These are phyloP conservation scores for Phlebopus sp. DNA, from an alignment of 1,284 basidiomycete genomes.

Conservation along the genomic window DNA sequence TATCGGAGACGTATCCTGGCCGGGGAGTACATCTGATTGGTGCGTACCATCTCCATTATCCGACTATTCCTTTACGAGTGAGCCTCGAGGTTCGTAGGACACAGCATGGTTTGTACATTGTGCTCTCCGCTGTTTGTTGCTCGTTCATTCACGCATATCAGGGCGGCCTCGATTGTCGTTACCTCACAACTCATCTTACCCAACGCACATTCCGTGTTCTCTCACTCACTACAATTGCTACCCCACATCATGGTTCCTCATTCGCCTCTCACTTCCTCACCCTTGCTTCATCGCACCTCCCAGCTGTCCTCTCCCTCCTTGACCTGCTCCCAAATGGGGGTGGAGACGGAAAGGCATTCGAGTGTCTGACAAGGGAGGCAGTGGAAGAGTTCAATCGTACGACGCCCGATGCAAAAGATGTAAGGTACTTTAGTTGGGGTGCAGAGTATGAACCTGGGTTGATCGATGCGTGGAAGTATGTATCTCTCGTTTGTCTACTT, in stretches of 20 bases:
- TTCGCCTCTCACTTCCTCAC: slow-evolving; percentile 92
- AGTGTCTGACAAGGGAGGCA: slow-evolving; percentile 78
- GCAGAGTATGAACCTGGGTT: slow-evolving; percentile 85
- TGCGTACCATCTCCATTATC: slow-evolving; percentile 25
- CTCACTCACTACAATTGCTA: slow-evolving; percentile 89
- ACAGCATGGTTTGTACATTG: slow-evolving; percentile 72
- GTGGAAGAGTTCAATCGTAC: slow-evolving; percentile 89
- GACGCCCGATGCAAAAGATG: slow-evolving; percentile 72
- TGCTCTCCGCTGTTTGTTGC: background rate
- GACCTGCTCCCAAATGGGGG: slow-evolving; percentile 78
- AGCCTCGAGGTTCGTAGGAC: slow-evolving; percentile 44
- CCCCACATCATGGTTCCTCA: slow-evolving; percentile 89
- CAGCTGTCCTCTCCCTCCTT: slow-evolving; percentile 63
- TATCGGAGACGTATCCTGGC: slow-evolving; percentile 78
- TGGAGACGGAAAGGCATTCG: slow-evolving; percentile 89
- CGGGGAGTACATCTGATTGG: slow-evolving; percentile 85
- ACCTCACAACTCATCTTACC: slow-evolving; percentile 73
- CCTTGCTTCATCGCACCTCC: slow-evolving; percentile 68
- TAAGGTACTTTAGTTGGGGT: slow-evolving; percentile 93
- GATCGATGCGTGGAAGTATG: slow-evolving; percentile 83
- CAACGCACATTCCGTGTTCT: slow-evolving; percentile 67
- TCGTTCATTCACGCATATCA: slow-evolving; percentile 29
- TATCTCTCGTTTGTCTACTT: slow-evolving; percentile 4
- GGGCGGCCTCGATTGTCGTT: slow-evolving; percentile 93
- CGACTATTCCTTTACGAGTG: background rate